Base-by-base conservation (phyloP, 139 green algal species). In the Eudorina sp. region DNA sequence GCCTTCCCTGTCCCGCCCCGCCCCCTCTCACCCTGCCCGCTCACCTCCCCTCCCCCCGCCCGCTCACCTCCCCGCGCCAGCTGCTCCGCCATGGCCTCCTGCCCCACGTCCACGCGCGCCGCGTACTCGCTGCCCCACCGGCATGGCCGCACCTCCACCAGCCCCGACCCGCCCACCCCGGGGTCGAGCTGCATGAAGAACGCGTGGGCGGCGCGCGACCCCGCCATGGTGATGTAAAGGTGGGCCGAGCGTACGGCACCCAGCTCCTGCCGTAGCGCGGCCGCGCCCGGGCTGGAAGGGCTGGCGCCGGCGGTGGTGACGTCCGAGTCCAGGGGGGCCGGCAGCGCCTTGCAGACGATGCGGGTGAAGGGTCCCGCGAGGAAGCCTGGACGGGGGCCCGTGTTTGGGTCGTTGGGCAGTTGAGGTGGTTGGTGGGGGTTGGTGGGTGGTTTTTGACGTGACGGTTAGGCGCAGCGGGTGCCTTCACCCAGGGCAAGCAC, bases 121-220 rank as follows among this genome's bases (percentile, higher is more conserved):
- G 45, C 45, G 34, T 78, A 4, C 21, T 29, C 38, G 9, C 19
- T 53, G 81, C 81, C 81, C 64, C 62, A 87, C 4, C 81, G 31
- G 45, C 81, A 87, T 36, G 81, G 81, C 62, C 81, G 81, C 31
- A 87, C 45, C 81, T 87, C 55, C 41, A 84, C 27, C 36, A 84
- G 53, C 36, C 53, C 77, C 40, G 79, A 21, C 29, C 58, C 53
- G 38, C 38, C 36, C 2, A 6, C 2, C 2, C 18, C 75, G 3
- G 25, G 14, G 23, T 74, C 41, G 11, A 43, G 58, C 5, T 76
- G 0, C 80, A 86, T 86, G 80, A 86, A 86, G 80, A 86, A 86
- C 21, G 80, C 80, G 41, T 64, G 41, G 0, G 80, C 80, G 16
- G 29, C 80, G 31, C 31, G 76, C 41, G 60, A 64, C 31, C 80